Conservation (phyloP, 2,329 filamentous ascomycete genomes). For the Plectosphaerella cucumerina region DNA sequence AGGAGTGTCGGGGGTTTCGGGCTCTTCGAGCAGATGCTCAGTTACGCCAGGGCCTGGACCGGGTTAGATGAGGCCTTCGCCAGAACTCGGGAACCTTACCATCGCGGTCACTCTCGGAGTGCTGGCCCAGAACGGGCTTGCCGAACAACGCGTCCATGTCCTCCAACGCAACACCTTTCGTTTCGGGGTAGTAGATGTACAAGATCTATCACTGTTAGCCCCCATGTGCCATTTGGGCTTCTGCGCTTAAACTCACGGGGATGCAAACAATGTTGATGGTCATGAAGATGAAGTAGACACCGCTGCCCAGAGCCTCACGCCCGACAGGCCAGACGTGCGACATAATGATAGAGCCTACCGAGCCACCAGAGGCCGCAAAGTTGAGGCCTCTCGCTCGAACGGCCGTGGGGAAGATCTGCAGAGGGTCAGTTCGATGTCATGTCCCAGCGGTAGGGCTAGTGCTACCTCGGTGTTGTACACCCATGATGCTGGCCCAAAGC, state of each 20-base stretch:
- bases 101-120: not conserved
- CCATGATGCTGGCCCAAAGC: constrained; percentile 54
- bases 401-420: constrained; percentile 52
- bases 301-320: constrained; percentile 42
- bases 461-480: constrained; percentile 54
- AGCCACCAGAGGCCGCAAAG: constrained; percentile 48
- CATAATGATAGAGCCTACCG: constrained; percentile 51
- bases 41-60: not conserved
- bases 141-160: constrained; percentile 41
- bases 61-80: not conserved
- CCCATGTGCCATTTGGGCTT: not conserved
- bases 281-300: constrained; percentile 56
- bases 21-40: not conserved
- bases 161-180: constrained; percentile 35
- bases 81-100: not conserved
- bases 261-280: constrained; percentile 43
- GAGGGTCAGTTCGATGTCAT: not conserved
- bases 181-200: constrained; percentile 39
- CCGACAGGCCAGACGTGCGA: constrained; percentile 53
- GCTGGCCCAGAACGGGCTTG: not conserved
- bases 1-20: not conserved
- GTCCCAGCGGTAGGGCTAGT: not conserved
- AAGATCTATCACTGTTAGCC: constrained; percentile 25
- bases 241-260: constrained; percentile 25
- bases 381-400: constrained; percentile 54